Evolutionary conservation across 2,329 filamentous ascomycete species (phyloP).

Genomic region (Diaporthe batatas): DNA sequence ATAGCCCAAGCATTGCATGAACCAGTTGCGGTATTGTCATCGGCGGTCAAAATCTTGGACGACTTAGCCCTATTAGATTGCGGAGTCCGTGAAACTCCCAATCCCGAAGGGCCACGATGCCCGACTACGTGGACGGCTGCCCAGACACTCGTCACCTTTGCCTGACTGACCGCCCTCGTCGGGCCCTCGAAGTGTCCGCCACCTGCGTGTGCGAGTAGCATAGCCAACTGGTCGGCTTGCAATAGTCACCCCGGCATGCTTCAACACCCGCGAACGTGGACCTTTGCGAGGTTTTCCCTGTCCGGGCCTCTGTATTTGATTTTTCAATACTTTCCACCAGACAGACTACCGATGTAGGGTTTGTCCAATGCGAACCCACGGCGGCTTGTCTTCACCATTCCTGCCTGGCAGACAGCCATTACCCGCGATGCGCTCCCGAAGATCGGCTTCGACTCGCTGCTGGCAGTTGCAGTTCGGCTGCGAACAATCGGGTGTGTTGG

Average conservation of each 20-base stretch:
- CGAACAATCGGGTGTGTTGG: neutral
- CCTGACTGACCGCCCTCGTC: neutral
- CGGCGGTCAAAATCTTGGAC: slow-evolving; percentile 29
- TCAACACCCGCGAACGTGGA: neutral
- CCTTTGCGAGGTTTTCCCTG: slow-evolving; percentile 6
- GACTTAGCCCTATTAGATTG: neutral
- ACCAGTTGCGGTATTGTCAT: neutral
- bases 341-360: neutral
- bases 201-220: neutral
- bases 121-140: neutral
- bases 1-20: slow-evolving; percentile 1
- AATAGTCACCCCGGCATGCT: neutral
- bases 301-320: neutral
- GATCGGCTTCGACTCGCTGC: neutral
- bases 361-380: neutral
- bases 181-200: neutral
- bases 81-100: slow-evolving; percentile 24
- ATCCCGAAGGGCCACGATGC: slow-evolving; percentile 7
- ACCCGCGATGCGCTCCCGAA: too few relatives aligned
- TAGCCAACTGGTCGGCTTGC: neutral
- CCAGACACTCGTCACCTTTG: neutral
- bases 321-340: neutral
- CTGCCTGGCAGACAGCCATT: neutral
- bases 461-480: neutral
- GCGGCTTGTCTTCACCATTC: neutral